phyloP scores from a whole-genome alignment of 1,284 basidiomycete species.

The Amylostereum areolatum region DNA sequence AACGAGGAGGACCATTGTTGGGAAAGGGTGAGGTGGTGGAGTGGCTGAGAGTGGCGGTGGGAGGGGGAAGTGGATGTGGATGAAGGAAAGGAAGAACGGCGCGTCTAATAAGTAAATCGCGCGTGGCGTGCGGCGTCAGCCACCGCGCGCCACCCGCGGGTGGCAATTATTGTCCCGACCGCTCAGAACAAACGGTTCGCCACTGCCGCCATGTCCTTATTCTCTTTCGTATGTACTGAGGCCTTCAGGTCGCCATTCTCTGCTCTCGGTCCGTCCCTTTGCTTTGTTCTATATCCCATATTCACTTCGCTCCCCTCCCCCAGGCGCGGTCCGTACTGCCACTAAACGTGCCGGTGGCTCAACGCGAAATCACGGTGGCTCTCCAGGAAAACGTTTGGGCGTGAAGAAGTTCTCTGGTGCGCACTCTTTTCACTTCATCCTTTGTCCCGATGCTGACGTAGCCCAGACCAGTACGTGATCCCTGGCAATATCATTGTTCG shows the following conservation, averaged over 20 bases:
- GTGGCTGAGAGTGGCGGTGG: constrained; percentile 1
- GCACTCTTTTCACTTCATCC: constrained; percentile 15
- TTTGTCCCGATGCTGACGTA: constrained; percentile 2
- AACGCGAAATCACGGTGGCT: constrained; percentile 86
- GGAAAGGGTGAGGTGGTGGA: constrained; percentile 8
- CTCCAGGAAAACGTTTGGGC: constrained; percentile 86
- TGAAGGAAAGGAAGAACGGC: background rate
- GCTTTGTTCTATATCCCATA: constrained; percentile 8
- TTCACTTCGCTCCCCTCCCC: constrained; percentile 15
- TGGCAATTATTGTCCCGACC: background rate
- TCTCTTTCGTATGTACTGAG: constrained; percentile 29
- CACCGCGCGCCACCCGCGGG: too few species aligned
- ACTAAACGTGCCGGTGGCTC: constrained; percentile 94
- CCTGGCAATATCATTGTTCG: constrained; percentile 93
- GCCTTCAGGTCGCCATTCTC: constrained; percentile 42
- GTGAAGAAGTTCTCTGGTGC: constrained; percentile 91
- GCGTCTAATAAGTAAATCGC: background rate
- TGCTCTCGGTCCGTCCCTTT: constrained; percentile 32
- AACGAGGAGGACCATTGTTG: constrained; percentile 71
- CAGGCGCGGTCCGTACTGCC: constrained; percentile 80
- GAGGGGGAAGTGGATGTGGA: constrained; percentile 8
- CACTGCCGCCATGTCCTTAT: constrained; percentile 32
- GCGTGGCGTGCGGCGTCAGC: too few species aligned
- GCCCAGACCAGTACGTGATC: constrained; percentile 76
- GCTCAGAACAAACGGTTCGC: background rate